Percentiles rank a stretch among this genome's conserved stretches.
Conservation (phyloP, 2,329 filamentous ascomycete species). For the Claviceps arundinis region DNA sequence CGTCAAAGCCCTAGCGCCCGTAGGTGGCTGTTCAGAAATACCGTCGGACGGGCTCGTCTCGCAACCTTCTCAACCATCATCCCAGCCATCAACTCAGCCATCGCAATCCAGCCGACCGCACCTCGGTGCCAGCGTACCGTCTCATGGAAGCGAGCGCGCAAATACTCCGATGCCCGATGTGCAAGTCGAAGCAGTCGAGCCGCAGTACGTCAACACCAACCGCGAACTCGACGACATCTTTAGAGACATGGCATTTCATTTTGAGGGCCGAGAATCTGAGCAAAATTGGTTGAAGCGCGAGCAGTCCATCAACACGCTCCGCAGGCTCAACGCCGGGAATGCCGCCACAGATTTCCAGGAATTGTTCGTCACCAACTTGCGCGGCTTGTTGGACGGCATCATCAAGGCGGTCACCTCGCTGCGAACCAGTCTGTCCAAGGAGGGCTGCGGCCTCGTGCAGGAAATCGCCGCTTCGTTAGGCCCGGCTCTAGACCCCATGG, state of each 20-base stretch:
- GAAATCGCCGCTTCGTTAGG: slow-evolving; percentile 69
- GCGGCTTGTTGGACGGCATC: slow-evolving; percentile 70
- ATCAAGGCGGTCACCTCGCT: slow-evolving; percentile 74
- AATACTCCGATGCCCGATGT: slow-evolving; percentile 50
- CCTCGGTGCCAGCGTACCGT: slow-evolving; percentile 39
- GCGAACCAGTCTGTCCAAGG: slow-evolving; percentile 79
- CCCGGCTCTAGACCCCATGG: slow-evolving; percentile 70
- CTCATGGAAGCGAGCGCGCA: slow-evolving; percentile 35
- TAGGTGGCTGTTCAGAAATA: slow-evolving; percentile 28
- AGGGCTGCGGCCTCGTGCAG: slow-evolving; percentile 72
- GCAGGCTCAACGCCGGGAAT: slow-evolving; percentile 73
- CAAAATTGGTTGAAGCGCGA: slow-evolving; percentile 85
- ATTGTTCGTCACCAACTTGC: slow-evolving; percentile 56
- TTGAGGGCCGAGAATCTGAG: slow-evolving; percentile 82
- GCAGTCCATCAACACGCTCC: slow-evolving; percentile 62
- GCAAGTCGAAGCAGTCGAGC: slow-evolving; percentile 59
- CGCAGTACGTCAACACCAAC: slow-evolving; percentile 69
- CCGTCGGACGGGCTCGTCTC: slow-evolving; percentile 25
- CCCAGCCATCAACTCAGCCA: background rate
- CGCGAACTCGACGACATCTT: slow-evolving; percentile 83
- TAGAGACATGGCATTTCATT: slow-evolving; percentile 64
- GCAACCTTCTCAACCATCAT: background rate
- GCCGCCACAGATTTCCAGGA: slow-evolving; percentile 63
- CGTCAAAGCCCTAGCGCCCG: slow-evolving; percentile 55
- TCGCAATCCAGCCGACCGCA: slow-evolving; percentile 24